phyloP scores from a whole-genome alignment of 2,329 filamentous ascomycete species.

The Cercospora beticola region DNA sequence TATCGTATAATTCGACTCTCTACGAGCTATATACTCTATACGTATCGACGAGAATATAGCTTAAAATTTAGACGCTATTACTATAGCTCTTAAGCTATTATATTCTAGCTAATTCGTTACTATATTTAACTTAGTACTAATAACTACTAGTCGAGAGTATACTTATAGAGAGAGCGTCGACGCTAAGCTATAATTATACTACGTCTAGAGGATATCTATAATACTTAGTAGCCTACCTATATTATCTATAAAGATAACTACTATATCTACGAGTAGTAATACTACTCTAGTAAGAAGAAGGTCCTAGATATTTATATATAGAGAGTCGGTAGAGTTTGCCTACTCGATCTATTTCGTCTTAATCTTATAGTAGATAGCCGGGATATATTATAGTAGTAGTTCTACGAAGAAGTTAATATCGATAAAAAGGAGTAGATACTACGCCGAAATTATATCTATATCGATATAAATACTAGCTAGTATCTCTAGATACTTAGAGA shows the following conservation, averaged over 20 bases:
- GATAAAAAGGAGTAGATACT: neutral
- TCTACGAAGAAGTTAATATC: neutral
- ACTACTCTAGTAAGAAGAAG: neutral
- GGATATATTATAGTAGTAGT: neutral
- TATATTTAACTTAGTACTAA: neutral
- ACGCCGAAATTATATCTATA: neutral
- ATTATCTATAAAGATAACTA: neutral
- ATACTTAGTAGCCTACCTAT: neutral
- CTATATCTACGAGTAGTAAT: neutral
- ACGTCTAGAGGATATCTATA: neutral
- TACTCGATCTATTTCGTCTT: neutral
- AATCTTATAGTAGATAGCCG: neutral
- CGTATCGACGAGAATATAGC: neutral
- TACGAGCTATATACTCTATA: neutral
- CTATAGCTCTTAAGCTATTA: neutral
- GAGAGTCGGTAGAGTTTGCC: neutral
- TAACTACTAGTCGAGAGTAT: neutral
- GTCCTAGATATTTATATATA: neutral
- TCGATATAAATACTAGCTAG: neutral
- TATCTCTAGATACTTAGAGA: neutral
- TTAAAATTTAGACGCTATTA: neutral
- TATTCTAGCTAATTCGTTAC: neutral
- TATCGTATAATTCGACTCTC: neutral
- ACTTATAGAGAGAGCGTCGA: neutral
- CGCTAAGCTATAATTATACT: neutral